A percentile compares a stretch with the other conserved stretches of the same genome.
Evolutionary conservation across 441 rosid species (phyloP).

Genomic region (Euphorbia corollata): DNA sequence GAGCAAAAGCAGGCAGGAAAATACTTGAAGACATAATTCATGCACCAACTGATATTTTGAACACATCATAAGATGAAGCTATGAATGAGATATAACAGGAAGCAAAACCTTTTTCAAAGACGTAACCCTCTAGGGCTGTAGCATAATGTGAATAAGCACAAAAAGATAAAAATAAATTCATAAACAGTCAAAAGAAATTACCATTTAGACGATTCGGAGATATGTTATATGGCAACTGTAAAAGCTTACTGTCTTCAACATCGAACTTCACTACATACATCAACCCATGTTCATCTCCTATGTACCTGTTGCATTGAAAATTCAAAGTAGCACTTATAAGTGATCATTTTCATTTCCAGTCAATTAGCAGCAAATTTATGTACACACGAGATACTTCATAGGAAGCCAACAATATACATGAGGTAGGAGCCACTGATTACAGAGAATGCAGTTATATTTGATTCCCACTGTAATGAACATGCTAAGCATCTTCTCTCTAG

Average conservation of each 20-base stretch:
- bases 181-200: slow-evolving; percentile 23
- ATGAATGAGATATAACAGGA: neutral
- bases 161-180: neutral
- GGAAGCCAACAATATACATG: slow-evolving; percentile 35
- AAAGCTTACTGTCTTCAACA: slow-evolving; percentile 35
- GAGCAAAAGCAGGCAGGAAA: neutral
- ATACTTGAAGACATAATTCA: slow-evolving; percentile 9
- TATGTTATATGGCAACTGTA: slow-evolving; percentile 41
- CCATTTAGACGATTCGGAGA: slow-evolving; percentile 37
- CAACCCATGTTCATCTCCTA: slow-evolving; percentile 52
- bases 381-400: neutral
- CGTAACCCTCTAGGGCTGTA: neutral
- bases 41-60: neutral
- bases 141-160: neutral
- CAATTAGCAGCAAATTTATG: slow-evolving; percentile 15
- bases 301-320: slow-evolving; percentile 30
- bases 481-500: slow-evolving; percentile 39
- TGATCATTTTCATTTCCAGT: slow-evolving; percentile 17
- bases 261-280: slow-evolving; percentile 47
- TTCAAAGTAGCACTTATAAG: slow-evolving; percentile 11
- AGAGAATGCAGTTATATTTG: slow-evolving; percentile 57
- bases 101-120: neutral
- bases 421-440: slow-evolving; percentile 43
- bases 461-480: slow-evolving; percentile 45
- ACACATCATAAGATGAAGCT: neutral